phyloP scores from a whole-genome alignment of 768 basidiomycete genomes.

The Boletus subparvulus region DNA sequence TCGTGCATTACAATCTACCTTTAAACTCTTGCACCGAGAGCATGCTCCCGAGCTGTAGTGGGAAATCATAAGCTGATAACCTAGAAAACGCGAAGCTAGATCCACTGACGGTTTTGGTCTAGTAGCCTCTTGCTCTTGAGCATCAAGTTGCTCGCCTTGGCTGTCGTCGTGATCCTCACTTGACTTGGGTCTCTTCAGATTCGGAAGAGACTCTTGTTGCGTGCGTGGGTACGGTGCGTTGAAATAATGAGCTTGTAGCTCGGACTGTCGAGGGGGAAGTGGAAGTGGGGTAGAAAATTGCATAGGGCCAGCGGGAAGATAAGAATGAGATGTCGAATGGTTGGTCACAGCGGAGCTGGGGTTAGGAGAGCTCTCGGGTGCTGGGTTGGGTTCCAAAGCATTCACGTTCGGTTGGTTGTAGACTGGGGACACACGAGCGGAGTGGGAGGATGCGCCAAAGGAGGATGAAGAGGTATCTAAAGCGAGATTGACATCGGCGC shows the following conservation, averaged over 20 bases:
- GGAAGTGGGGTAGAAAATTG: constrained; percentile 31
- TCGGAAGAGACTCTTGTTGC: constrained; percentile 1
- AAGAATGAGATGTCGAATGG: constrained; percentile 14
- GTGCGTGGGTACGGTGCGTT: not conserved
- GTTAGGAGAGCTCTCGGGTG: constrained; percentile 14
- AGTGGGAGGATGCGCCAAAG: constrained; percentile 10
- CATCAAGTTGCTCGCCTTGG: constrained; percentile 20
- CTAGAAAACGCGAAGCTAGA: not conserved
- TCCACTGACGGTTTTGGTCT: constrained; percentile 26
- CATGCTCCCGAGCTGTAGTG: constrained; percentile 56
- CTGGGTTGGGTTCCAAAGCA: constrained; percentile 12
- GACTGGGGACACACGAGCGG: constrained; percentile 8
- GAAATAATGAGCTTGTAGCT: constrained; percentile 29
- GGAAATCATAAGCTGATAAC: constrained; percentile 2
- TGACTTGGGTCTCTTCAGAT: constrained; percentile 21
- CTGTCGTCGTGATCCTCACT: constrained; percentile 17
- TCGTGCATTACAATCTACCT: constrained; percentile 30
- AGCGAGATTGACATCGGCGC: constrained; percentile 1
- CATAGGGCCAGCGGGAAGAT: constrained; percentile 28
- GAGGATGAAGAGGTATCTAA: constrained; percentile 17
- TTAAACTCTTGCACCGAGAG: constrained; percentile 62
- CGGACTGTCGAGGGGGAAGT: constrained; percentile 29
- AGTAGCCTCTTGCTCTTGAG: constrained; percentile 20
- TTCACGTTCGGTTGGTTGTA: constrained; percentile 14
- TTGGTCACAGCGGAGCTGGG: not conserved